Evolutionary conservation across 495 filamentous ascomycete genomes (phyloP).

Genomic region (Podospora appendiculata): DNA sequence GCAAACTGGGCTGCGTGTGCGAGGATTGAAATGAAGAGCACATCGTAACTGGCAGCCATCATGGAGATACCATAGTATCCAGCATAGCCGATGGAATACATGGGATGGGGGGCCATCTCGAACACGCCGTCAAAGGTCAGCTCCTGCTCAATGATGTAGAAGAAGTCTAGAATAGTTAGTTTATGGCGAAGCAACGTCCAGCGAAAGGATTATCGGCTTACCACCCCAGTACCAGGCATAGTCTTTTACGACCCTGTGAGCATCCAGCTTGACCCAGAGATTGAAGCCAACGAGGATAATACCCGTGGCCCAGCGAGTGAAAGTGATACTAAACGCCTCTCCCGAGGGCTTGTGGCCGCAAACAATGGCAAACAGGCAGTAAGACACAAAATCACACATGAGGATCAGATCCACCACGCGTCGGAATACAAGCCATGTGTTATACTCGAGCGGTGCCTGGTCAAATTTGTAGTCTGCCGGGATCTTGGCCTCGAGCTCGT

Average conservation of each 20-base stretch:
- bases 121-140: slow-evolving; percentile 98
- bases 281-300: slow-evolving; percentile 84
- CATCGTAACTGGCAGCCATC: slow-evolving; percentile 95
- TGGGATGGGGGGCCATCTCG: slow-evolving; percentile 97
- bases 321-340: slow-evolving; percentile 61
- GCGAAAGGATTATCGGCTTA: slow-evolving; percentile 8
- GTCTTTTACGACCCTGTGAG: slow-evolving; percentile 97
- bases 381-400: slow-evolving; percentile 97
- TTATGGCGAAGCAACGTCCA: background rate
- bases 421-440: slow-evolving; percentile 95
- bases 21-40: slow-evolving; percentile 90
- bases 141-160: slow-evolving; percentile 96
- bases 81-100: slow-evolving; percentile 98
- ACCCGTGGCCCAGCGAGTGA: slow-evolving; percentile 74
- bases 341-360: slow-evolving; percentile 66
- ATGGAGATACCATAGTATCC: slow-evolving; percentile 99
- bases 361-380: slow-evolving; percentile 89
- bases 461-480: slow-evolving; percentile 91
- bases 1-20: slow-evolving; percentile 93
- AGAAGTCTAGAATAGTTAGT: slow-evolving; percentile 59
- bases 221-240: slow-evolving; percentile 98
- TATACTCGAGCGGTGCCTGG: slow-evolving; percentile 90
- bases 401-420: slow-evolving; percentile 91
- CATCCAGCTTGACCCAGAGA: slow-evolving; percentile 97
- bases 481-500: slow-evolving; percentile 90